phyloP scores from a whole-genome alignment of 768 basidiomycete species.

The Mycena vitilis region DNA sequence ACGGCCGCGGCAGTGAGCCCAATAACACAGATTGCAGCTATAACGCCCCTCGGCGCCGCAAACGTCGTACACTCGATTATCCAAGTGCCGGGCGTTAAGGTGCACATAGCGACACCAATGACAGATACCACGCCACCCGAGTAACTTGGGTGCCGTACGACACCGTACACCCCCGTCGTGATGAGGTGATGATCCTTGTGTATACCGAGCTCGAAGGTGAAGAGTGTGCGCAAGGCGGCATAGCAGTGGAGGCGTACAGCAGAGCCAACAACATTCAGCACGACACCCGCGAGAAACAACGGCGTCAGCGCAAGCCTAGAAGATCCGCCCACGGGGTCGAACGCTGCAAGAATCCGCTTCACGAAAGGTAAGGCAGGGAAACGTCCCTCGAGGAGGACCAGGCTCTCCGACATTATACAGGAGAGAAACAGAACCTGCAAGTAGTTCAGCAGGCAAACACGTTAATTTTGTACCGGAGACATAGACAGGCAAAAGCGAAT shows the following conservation, averaged over 20 bases:
- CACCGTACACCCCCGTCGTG: slow-evolving; percentile 45
- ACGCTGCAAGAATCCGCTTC: no score
- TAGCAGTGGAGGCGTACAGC: slow-evolving; percentile 9
- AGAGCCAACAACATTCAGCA: slow-evolving; percentile 8
- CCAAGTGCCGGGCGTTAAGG: slow-evolving; percentile 2
- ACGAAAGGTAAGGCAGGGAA: no score
- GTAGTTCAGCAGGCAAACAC: no score
- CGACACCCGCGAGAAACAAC: neutral
- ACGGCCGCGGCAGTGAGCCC: no score
- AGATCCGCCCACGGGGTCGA: no score
- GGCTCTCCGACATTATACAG: no score
- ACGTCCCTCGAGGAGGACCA: no score
- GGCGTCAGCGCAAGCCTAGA: neutral
- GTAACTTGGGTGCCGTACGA: slow-evolving; percentile 50
- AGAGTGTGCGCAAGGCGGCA: slow-evolving; percentile 7
- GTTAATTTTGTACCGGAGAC: no score
- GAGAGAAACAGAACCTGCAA: no score
- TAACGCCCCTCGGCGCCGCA: neutral
- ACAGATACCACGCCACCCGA: slow-evolving; percentile 31
- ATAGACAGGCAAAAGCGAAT: no score
- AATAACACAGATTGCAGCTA: no score
- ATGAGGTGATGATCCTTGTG: slow-evolving; percentile 32
- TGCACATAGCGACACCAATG: neutral
- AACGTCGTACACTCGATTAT: neutral
- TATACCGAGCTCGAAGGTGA: slow-evolving; percentile 22